phyloP scores from a whole-genome alignment of 1,284 basidiomycete genomes.

The Schizophyllum commune region DNA sequence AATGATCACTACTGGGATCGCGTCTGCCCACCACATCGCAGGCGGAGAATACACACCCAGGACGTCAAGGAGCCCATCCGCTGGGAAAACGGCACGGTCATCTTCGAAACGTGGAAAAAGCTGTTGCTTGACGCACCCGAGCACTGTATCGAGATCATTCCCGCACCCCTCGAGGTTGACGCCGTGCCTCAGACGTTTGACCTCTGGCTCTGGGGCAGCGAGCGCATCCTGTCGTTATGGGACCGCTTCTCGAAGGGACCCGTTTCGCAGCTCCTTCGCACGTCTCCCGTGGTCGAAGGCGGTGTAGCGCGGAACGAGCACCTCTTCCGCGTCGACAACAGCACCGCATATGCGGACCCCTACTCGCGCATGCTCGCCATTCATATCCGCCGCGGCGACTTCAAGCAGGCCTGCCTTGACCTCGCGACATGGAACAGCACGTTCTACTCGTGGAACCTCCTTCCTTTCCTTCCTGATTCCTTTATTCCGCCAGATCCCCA shows the following conservation, averaged over 20 bases:
- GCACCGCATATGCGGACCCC: background rate
- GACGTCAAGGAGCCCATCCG: constrained; percentile 18
- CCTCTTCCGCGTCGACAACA: constrained; percentile 16
- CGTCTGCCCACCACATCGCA: constrained; percentile 24
- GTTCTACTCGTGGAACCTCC: constrained; percentile 38
- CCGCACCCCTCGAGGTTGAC: constrained; percentile 16
- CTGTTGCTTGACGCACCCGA: constrained; percentile 22
- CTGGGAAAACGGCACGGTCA: constrained; percentile 15
- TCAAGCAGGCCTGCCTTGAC: constrained; percentile 38
- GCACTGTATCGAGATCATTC: constrained; percentile 24
- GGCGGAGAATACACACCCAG: constrained; percentile 20
- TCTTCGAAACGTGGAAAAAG: constrained; percentile 22
- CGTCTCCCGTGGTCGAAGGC: constrained; percentile 25
- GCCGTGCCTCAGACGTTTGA: constrained; percentile 27
- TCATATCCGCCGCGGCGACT: constrained; percentile 58
- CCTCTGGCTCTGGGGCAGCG: constrained; percentile 24
- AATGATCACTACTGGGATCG: constrained; percentile 24
- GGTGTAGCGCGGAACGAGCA: constrained; percentile 26
- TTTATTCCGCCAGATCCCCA: constrained; percentile 21
- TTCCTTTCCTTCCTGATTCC: constrained; percentile 30
- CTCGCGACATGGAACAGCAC: constrained; percentile 34
- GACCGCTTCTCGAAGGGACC: constrained; percentile 23
- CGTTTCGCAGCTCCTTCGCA: constrained; percentile 22
- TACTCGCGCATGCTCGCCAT: constrained; percentile 34
- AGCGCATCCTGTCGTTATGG: constrained; percentile 25